phyloP scores from a whole-genome alignment of 1,139 yeast genomes.

The Magnusiomyces fungicola region DNA sequence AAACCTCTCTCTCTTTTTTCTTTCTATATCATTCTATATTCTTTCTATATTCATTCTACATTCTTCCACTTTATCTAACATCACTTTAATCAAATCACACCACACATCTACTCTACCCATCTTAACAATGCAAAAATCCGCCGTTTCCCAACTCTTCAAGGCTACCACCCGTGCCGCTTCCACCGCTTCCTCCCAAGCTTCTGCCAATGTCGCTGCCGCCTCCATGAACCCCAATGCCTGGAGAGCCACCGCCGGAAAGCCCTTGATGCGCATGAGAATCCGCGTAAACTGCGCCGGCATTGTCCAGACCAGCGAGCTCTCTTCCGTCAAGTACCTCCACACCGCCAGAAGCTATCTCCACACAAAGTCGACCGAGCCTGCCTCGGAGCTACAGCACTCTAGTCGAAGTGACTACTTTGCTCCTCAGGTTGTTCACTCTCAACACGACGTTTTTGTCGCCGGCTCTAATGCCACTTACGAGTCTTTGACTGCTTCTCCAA shows the following conservation, averaged over 20 bases:
- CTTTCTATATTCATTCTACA: background rate
- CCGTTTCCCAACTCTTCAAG: background rate
- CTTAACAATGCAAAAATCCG: conserved; percentile 4
- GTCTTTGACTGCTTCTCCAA: background rate
- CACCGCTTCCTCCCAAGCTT: background rate
- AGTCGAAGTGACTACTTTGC: background rate
- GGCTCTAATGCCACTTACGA: conserved; percentile 3
- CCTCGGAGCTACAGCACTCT: background rate
- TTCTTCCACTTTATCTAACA: too few species aligned
- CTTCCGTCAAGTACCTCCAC: conserved; percentile 1
- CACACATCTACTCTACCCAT: too few species aligned
- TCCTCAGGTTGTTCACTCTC: background rate
- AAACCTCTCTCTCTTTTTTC: background rate
- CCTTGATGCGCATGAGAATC: conserved; percentile 7
- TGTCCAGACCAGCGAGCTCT: conserved; percentile 5
- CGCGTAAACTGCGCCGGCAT: conserved; percentile 8
- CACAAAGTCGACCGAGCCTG: background rate
- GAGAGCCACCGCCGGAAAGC: background rate
- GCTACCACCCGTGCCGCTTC: conserved; percentile 4
- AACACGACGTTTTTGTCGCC: background rate
- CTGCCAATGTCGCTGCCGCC: background rate
- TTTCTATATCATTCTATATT: background rate
- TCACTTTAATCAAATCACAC: too few species aligned
- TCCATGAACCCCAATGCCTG: background rate
- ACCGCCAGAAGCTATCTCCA: background rate